Percentiles rank a stretch among this genome's conserved stretches.
These are phyloP conservation scores for Xylaria sp. DNA, from an alignment of 2,329 filamentous ascomycete genomes.

Conservation along the genomic window DNA sequence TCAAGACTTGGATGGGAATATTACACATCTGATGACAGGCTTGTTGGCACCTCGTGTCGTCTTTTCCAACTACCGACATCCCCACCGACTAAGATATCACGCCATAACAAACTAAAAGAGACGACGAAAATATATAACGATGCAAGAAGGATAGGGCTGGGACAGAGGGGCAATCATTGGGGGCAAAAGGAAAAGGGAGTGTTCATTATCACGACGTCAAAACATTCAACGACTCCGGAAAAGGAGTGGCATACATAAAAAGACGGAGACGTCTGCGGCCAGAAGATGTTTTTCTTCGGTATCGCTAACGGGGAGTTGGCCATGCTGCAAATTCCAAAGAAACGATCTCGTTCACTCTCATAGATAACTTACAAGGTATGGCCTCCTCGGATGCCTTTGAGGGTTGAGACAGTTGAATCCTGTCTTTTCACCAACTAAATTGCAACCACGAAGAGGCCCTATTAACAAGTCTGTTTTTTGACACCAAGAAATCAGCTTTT, in stretches of 20 bases:
- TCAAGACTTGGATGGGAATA: background rate
- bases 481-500: background rate
- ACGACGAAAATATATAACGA: background rate
- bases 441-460: background rate
- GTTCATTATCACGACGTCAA: background rate
- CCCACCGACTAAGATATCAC: background rate
- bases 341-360: too few relatives aligned
- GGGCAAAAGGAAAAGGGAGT: background rate
- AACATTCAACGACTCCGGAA: background rate
- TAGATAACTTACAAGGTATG: background rate
- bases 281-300: background rate
- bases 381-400: background rate
- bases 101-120: background rate
- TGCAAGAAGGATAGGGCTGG: too few relatives aligned
- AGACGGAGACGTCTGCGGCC: background rate
- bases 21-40: background rate
- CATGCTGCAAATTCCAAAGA: too few relatives aligned
- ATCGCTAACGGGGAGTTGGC: background rate
- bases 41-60: background rate
- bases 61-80: background rate
- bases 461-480: constrained; percentile 4
- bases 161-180: background rate
- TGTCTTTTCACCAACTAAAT: background rate
- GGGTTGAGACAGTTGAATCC: background rate
- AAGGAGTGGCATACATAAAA: background rate